These are phyloP conservation scores for Stromatinia cepivora DNA, from an alignment of 2,329 filamentous ascomycete species.

Conservation along the genomic window DNA sequence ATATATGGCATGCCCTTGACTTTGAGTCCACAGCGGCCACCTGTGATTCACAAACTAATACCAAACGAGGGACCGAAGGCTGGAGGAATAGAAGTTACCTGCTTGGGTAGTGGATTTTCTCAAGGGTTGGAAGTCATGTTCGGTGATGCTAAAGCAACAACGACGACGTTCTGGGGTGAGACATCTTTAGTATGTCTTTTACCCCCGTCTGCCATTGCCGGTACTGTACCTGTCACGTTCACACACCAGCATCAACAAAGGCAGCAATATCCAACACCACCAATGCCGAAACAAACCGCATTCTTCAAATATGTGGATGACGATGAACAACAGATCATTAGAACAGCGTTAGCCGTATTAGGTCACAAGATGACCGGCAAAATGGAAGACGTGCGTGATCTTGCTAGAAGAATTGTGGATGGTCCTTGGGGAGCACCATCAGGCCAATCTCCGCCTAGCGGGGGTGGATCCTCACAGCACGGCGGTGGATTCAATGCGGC, in stretches of 20 bases:
- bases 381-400: slow-evolving; percentile 59
- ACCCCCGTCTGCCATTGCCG: slow-evolving; percentile 58
- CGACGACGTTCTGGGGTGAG: slow-evolving; percentile 64
- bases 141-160: slow-evolving; percentile 64
- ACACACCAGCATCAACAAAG: slow-evolving; percentile 51
- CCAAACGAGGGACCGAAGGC: slow-evolving; percentile 78
- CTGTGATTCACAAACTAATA: slow-evolving; percentile 78
- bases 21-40: slow-evolving; percentile 53
- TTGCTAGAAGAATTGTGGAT: slow-evolving; percentile 61
- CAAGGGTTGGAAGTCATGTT: slow-evolving; percentile 83
- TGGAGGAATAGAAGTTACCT: slow-evolving; percentile 84
- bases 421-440: slow-evolving; percentile 51
- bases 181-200: slow-evolving; percentile 63
- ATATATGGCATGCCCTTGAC: slow-evolving; percentile 54
- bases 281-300: slow-evolving; percentile 50
- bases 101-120: slow-evolving; percentile 78
- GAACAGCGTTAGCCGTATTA: slow-evolving; percentile 64
- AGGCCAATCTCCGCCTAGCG: slow-evolving; percentile 47
- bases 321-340: slow-evolving; percentile 66
- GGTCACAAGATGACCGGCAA: slow-evolving; percentile 65
- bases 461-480: slow-evolving; percentile 47
- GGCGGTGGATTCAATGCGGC: slow-evolving; percentile 46
- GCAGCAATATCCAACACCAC: slow-evolving; percentile 45
- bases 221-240: slow-evolving; percentile 60
- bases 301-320: slow-evolving; percentile 75